These are phyloP conservation scores for Populus euphratica DNA, from an alignment of 345 rosid genomes.

Conservation along the genomic window DNA sequence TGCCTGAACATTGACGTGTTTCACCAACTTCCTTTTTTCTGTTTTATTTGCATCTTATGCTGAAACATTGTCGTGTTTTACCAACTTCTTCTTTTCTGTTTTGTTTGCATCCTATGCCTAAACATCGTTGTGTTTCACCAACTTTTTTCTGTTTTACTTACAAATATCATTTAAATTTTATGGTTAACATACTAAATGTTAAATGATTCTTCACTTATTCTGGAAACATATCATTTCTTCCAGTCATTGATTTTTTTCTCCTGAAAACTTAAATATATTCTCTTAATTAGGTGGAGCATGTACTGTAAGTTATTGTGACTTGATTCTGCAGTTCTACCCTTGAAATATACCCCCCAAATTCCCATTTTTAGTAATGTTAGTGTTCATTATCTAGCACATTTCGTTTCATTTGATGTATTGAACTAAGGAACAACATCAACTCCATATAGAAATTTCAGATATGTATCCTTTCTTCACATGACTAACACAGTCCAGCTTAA, in stretches of 20 bases:
- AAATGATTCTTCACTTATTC: not conserved
- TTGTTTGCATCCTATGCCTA: slow-evolving; percentile 4
- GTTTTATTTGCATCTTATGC: slow-evolving; percentile 9
- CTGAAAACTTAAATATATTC: not conserved
- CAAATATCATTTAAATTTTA: not conserved
- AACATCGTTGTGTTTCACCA: not conserved
- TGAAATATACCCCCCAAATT: not conserved
- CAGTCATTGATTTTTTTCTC: not conserved
- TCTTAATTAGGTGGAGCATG: not conserved
- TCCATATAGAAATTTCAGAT: not conserved
- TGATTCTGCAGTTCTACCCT: not conserved
- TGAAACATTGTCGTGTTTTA: not conserved
- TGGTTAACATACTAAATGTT: not conserved
- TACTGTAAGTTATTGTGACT: not conserved
- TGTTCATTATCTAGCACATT: not conserved
- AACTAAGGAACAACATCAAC: not conserved
- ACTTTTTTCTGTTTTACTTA: not conserved
- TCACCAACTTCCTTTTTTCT: not conserved
- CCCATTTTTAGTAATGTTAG: not conserved
- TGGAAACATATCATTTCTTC: not conserved
- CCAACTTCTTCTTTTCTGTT: not conserved
- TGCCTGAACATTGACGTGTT: not conserved
- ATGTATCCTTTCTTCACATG: not conserved
- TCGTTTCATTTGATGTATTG: not conserved
- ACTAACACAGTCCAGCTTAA: not conserved